phyloP scores from a whole-genome alignment of 805 yeast species.

The Isabelozyma gotoi region DNA sequence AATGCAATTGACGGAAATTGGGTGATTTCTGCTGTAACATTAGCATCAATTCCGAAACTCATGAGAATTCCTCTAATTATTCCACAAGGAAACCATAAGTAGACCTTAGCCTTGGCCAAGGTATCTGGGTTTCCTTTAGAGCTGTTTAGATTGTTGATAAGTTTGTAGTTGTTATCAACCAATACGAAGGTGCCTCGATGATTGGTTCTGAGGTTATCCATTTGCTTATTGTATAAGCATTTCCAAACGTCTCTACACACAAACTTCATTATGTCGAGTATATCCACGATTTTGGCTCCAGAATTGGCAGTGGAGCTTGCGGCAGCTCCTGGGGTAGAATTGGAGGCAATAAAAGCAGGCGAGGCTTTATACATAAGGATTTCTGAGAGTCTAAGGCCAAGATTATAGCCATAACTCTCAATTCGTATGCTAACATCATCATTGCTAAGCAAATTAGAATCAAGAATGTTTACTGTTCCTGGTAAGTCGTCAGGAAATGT shows the following conservation, averaged over 20 bases:
- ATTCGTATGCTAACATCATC: conserved; percentile 60
- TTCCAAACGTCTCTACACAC: conserved; percentile 93
- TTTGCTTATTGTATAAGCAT: conserved; percentile 74
- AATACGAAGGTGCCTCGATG: conserved; percentile 84
- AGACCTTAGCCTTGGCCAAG: conserved; percentile 42
- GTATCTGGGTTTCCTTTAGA: conserved; percentile 45
- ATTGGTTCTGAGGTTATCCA: conserved; percentile 89
- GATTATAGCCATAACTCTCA: conserved; percentile 67
- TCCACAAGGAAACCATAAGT: conserved; percentile 74
- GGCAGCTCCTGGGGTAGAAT: conserved; percentile 21
- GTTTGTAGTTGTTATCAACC: conserved; percentile 63
- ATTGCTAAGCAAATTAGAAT: conserved; percentile 29
- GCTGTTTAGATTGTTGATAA: conserved; percentile 52
- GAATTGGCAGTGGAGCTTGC: too few relatives aligned
- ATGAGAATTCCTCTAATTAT: conserved; percentile 69
- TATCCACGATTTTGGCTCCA: conserved; percentile 50
- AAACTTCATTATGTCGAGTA: conserved; percentile 84
- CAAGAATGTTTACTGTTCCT: conserved; percentile 44
- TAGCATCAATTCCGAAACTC: conserved; percentile 65
- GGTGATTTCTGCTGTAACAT: conserved; percentile 62
- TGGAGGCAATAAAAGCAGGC: conserved; percentile 23
- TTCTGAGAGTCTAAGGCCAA: conserved; percentile 60
- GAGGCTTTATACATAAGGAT: conserved; percentile 40
- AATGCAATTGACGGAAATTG: conserved; percentile 70
- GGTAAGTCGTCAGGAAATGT: conserved; percentile 32